Evolutionary conservation across 2,329 filamentous ascomycete species (phyloP).

Genomic region (Sphaerulina vaccinii): DNA sequence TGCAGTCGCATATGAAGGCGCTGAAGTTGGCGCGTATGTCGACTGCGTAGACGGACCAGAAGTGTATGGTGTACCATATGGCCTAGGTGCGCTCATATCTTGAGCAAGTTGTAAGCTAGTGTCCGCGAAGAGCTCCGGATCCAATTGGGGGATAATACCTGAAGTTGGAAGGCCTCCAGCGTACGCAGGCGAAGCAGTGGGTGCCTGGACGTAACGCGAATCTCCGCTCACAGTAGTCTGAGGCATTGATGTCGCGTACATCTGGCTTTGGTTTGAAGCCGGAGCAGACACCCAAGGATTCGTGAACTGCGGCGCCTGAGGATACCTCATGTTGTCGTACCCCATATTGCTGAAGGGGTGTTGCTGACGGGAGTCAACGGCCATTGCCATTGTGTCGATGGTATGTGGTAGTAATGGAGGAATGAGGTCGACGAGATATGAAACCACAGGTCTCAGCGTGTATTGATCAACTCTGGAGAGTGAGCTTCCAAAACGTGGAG

Average conservation of each 20-base stretch:
- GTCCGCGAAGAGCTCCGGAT: constrained; percentile 58
- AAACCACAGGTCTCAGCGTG: constrained; percentile 19
- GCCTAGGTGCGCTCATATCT: constrained; percentile 71
- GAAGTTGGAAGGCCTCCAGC: constrained; percentile 65
- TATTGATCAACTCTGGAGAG: constrained; percentile 31
- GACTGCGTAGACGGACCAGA: constrained; percentile 68
- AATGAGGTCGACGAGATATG: constrained; percentile 24
- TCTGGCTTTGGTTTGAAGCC: constrained; percentile 55
- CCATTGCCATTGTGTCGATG: constrained; percentile 74
- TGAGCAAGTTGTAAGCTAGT: constrained; percentile 66
- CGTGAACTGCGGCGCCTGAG: constrained; percentile 71
- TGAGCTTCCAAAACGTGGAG: constrained; percentile 46
- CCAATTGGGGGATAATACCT: constrained; percentile 61
- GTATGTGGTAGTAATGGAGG: constrained; percentile 25
- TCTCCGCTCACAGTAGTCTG: constrained; percentile 60
- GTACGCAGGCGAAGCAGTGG: constrained; percentile 45
- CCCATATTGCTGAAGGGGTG: constrained; percentile 70
- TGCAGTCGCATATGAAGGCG: constrained; percentile 68
- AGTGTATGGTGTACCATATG: constrained; percentile 68
- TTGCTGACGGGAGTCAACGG: constrained; percentile 77
- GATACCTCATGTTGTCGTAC: constrained; percentile 78
- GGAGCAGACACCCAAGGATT: constrained; percentile 78
- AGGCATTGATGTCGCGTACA: constrained; percentile 65
- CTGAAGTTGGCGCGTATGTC: constrained; percentile 65
- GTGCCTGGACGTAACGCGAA: constrained; percentile 33